These are phyloP conservation scores for Bacterosira constricta DNA, from an alignment of 108 stramenopile genomes.

Conservation along the genomic window DNA sequence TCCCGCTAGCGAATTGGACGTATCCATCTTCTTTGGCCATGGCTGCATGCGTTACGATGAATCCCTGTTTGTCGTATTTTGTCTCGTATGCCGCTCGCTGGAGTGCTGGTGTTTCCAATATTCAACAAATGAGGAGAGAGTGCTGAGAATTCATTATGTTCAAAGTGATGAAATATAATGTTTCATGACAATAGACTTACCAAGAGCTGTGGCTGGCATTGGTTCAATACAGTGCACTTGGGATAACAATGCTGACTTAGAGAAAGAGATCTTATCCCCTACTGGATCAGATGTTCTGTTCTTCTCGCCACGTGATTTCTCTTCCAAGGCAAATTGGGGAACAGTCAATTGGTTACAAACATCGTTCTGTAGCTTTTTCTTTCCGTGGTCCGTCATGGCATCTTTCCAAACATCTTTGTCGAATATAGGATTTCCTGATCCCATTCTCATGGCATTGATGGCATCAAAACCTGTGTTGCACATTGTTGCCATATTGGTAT, in stretches of 20 bases:
- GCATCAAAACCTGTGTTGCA: neutral
- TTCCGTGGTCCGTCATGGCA: neutral
- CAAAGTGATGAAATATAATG: too few relatives aligned
- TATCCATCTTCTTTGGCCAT: neutral
- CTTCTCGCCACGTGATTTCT: neutral
- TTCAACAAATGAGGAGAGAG: neutral
- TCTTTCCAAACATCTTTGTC: neutral
- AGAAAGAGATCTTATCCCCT: too few relatives aligned
- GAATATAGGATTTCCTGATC: neutral
- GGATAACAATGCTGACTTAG: too few relatives aligned
- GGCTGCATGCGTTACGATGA: neutral
- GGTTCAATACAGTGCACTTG: neutral
- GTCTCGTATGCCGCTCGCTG: too few relatives aligned
- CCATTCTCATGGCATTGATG: neutral
- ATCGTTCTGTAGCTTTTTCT: too few relatives aligned
- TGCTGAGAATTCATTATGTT: too few relatives aligned
- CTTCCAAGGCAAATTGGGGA: neutral
- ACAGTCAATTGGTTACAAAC: too few relatives aligned
- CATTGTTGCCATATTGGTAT: too few relatives aligned
- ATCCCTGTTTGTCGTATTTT: neutral
- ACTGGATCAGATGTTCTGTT: too few relatives aligned
- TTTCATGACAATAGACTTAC: too few relatives aligned
- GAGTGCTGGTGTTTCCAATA: too few relatives aligned
- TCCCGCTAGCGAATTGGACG: neutral
- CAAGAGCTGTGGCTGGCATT: neutral